Percentiles rank a stretch among this genome's conserved stretches.
These are phyloP conservation scores for Flaveria linearis DNA, from an alignment of 129 eudicot genomes.

Conservation along the genomic window DNA sequence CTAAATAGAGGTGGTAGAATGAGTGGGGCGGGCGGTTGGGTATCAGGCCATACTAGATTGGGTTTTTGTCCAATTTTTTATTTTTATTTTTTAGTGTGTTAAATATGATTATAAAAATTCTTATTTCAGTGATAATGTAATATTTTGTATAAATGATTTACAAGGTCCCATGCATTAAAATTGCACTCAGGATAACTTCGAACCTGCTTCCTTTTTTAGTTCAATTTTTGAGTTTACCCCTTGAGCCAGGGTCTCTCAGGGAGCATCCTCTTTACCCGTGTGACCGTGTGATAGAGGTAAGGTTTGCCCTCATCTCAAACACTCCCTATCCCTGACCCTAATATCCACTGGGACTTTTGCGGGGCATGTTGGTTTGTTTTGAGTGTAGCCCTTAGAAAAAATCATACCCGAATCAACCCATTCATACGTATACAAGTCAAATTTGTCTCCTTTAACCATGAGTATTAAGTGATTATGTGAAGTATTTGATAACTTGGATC, in stretches of 20 bases:
- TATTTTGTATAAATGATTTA: neutral
- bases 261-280: no score
- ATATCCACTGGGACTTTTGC: no score
- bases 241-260: neutral
- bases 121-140: neutral
- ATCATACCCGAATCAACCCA: neutral
- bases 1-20: neutral
- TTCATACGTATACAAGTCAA: constrained; percentile 5
- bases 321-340: no score
- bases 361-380: no score
- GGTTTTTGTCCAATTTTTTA: neutral
- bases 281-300: no score
- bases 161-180: constrained; percentile 6
- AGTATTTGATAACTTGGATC: constrained; percentile 21
- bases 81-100: neutral
- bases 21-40: neutral
- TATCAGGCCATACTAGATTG: neutral
- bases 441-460: neutral
- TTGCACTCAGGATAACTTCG: neutral
- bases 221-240: neutral
- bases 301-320: no score
- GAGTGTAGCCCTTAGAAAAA: neutral
- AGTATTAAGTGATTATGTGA: neutral
- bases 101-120: neutral
- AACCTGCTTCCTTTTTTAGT: neutral